Base-by-base conservation (phyloP, 768 basidiomycete species). In the Collybia sordida region DNA sequence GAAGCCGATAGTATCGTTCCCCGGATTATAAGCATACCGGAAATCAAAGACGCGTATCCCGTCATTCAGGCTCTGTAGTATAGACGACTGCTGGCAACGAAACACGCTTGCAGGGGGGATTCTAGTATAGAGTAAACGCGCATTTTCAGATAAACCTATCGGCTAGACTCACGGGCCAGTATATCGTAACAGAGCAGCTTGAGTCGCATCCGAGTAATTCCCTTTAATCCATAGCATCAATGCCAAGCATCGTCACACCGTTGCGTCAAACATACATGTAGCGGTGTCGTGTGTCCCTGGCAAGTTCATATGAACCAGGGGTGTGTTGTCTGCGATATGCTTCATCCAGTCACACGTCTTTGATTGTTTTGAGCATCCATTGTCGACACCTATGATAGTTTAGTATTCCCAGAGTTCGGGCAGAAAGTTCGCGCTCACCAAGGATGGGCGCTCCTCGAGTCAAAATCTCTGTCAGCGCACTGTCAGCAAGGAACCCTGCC, bases 11-110 rank as follows among this genome's bases (percentile, higher is more conserved):
- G 75, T 77, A 47, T 75, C 72, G 36, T 75, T 75, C 25, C 76
- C 78, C 2, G 78, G 77, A 53, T 80, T 78, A 54, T 77, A 77
- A 0, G 77, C 75, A 24, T 70, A 62, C 11, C 78, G 70, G 27
- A 77, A 64, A 49, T 80, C 78, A 38, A 80, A 78, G 3, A 74
- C 73, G n/a, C 77, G 73, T 35, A 80, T 72, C 4, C 77, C 77
- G 35, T 72, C 74, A 50, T 78, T 74, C 34, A 78, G 60, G 40
- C 73, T 73, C 40, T 76, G 72, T 9, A 77, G 56, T 38, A 77
- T 65, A 12, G 77, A 77, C 12, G 72, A 67, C 46, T 78, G 67
- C 54, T 80, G 78, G 45, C 77, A 79, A 21, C 70, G 70, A 52
- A 67, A 75, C 12, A 57, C 54, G 14, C 47, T 51, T 23, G 74